Conservation (phyloP, 2,329 filamentous ascomycete genomes). For the Iodosphaeria phyllophila region DNA sequence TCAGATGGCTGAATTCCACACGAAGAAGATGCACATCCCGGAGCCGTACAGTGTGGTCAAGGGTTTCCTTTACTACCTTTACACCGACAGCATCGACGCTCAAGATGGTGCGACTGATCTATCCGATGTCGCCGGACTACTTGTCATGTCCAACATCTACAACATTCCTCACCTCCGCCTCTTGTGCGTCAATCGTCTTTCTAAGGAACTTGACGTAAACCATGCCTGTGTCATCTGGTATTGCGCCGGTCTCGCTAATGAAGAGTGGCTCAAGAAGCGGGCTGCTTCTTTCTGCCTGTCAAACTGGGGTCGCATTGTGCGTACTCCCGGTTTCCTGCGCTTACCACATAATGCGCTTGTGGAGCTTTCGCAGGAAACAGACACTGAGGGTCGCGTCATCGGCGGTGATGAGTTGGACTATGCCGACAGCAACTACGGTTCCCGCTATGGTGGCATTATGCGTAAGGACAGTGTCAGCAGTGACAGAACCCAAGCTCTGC, state of each 20-base stretch:
- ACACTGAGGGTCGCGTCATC: slow-evolving; percentile 79
- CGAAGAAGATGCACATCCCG: slow-evolving; percentile 92
- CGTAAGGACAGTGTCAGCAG: slow-evolving; percentile 43
- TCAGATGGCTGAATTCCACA: slow-evolving; percentile 95
- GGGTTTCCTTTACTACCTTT: slow-evolving; percentile 89
- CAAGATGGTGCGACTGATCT: slow-evolving; percentile 61
- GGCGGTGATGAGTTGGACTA: slow-evolving; percentile 66
- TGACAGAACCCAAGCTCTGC: slow-evolving; percentile 35
- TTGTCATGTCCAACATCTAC: slow-evolving; percentile 97
- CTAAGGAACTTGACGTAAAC: slow-evolving; percentile 81
- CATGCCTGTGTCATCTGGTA: slow-evolving; percentile 96
- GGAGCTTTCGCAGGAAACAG: slow-evolving; percentile 83
- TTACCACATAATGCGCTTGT: slow-evolving; percentile 66
- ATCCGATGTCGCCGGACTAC: slow-evolving; percentile 74
- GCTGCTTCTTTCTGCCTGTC: slow-evolving; percentile 78
- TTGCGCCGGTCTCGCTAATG: slow-evolving; percentile 71
- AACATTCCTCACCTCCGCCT: slow-evolving; percentile 87
- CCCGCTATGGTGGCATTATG: slow-evolving; percentile 22
- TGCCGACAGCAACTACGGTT: slow-evolving; percentile 28
- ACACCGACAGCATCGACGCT: slow-evolving; percentile 74
- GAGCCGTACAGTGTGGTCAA: slow-evolving; percentile 90
- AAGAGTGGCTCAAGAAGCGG: slow-evolving; percentile 83
- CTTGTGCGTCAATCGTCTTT: slow-evolving; percentile 76
- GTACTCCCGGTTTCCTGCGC: slow-evolving; percentile 70
- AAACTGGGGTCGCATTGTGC: slow-evolving; percentile 87